phyloP scores from a whole-genome alignment of 2,329 filamentous ascomycete genomes.

The Aspergillus aculeatinus region DNA sequence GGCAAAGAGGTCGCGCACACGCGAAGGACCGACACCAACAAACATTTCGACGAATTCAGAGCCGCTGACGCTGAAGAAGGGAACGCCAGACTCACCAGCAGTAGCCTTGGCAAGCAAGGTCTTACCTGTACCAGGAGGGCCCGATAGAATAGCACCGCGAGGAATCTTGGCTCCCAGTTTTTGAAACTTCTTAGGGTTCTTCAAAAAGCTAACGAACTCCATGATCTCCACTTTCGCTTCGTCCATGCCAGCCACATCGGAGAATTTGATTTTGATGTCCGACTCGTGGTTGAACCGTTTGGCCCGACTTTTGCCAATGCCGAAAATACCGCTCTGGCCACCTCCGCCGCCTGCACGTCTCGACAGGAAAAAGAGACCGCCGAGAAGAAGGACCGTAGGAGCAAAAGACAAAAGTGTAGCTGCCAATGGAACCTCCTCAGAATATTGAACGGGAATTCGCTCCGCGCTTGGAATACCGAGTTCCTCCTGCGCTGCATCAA shows the following conservation, averaged over 20 bases:
- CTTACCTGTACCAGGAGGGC: constrained; percentile 98
- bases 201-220: constrained; percentile 97
- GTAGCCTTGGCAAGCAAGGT: constrained; percentile 96
- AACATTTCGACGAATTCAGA: constrained; percentile 99
- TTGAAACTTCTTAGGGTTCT: constrained; percentile 89
- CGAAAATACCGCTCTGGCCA: constrained; percentile 77
- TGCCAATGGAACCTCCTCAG: constrained; percentile 70
- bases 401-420: constrained; percentile 76
- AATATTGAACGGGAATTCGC: constrained; percentile 88
- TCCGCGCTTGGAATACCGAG: constrained; percentile 83
- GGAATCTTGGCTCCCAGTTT: constrained; percentile 96
- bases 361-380: constrained; percentile 75
- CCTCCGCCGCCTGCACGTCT: constrained; percentile 69
- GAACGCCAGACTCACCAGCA: constrained; percentile 92
- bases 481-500: constrained; percentile 85
- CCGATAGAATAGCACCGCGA: constrained; percentile 90
- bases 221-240: constrained; percentile 98
- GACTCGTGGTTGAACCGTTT: constrained; percentile 98
- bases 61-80: constrained; percentile 97
- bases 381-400: constrained; percentile 82
- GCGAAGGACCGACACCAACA: constrained; percentile 93
- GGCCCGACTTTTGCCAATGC: constrained; percentile 91
- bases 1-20: constrained; percentile 90
- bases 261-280: constrained; percentile 93
- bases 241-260: constrained; percentile 96